phyloP scores from a whole-genome alignment of 2,329 filamentous ascomycete genomes.

The Venturiaceae sp. region DNA sequence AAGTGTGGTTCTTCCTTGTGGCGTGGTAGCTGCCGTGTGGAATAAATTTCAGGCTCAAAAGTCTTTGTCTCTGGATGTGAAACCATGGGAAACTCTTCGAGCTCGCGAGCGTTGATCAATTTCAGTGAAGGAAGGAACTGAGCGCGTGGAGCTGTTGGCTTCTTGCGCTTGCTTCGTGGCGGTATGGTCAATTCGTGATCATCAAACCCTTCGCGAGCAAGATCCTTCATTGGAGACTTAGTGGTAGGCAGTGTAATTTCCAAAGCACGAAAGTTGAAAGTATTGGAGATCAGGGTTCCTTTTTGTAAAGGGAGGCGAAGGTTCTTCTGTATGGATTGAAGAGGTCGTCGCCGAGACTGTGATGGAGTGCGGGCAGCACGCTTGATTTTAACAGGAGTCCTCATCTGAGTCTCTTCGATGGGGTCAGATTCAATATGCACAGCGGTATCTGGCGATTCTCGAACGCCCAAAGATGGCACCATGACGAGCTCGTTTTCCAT shows the following conservation, averaged over 20 bases:
- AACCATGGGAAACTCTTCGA: not conserved
- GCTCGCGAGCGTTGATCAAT: not conserved
- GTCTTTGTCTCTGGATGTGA: not conserved
- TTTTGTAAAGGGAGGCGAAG: not conserved
- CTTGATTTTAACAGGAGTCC: not conserved
- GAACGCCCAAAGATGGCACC: not conserved
- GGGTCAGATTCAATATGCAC: not conserved
- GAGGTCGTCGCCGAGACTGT: not conserved
- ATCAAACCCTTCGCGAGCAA: not conserved
- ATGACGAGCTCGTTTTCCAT: not conserved
- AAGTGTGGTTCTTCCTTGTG: not conserved
- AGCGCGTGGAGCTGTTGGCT: not conserved
- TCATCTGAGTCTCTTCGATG: not conserved
- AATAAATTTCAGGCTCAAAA: not conserved
- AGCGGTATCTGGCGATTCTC: not conserved
- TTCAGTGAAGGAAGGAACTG: not conserved
- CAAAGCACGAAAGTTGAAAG: not conserved
- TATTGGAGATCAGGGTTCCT: not conserved
- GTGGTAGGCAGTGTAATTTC: not conserved
- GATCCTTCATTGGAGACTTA: not conserved
- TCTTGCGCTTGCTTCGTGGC: not conserved
- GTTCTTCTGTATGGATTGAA: not conserved
- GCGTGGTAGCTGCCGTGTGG: not conserved
- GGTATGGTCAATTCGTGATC: not conserved
- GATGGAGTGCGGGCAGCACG: not conserved